phyloP scores from a whole-genome alignment of 495 filamentous ascomycete species.

The Terfezia claveryi region DNA sequence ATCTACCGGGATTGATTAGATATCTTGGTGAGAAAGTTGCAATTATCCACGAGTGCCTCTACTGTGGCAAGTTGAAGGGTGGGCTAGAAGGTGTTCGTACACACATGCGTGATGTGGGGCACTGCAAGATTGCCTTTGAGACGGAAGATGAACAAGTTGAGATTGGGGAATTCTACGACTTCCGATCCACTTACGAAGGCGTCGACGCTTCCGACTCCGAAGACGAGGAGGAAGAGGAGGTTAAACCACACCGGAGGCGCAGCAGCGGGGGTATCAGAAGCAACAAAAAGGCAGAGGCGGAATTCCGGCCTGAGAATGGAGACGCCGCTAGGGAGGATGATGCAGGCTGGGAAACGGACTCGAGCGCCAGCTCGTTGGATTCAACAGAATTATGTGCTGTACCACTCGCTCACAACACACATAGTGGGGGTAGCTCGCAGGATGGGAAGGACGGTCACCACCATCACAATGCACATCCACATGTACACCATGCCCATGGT shows the following conservation, averaged over 20 bases:
- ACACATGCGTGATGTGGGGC: slow-evolving; percentile 90
- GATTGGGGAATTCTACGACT: slow-evolving; percentile 97
- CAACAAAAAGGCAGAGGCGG: slow-evolving; percentile 26
- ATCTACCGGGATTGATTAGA: slow-evolving; percentile 60
- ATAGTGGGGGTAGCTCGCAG: slow-evolving; percentile 33
- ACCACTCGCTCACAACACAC: slow-evolving; percentile 34
- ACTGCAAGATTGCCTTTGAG: slow-evolving; percentile 89
- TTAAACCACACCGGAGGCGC: slow-evolving; percentile 27
- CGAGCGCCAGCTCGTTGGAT: slow-evolving; percentile 59
- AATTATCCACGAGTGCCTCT: slow-evolving; percentile 58
- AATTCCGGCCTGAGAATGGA: slow-evolving; percentile 16
- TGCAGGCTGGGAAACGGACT: slow-evolving; percentile 77
- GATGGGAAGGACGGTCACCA: slow-evolving; percentile 29
- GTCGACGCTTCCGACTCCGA: slow-evolving; percentile 34
- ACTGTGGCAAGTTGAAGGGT: slow-evolving; percentile 56
- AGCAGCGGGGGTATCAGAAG: slow-evolving; percentile 21
- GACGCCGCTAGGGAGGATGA: slow-evolving; percentile 34
- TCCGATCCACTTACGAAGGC: slow-evolving; percentile 74
- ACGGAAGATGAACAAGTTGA: slow-evolving; percentile 79
- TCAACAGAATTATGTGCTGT: slow-evolving; percentile 51
- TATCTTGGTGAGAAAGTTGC: slow-evolving; percentile 54
- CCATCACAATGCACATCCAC: slow-evolving; percentile 46
- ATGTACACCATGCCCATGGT: slow-evolving; percentile 33
- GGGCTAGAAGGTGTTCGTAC: slow-evolving; percentile 58
- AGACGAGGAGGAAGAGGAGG: slow-evolving; percentile 27